A percentile compares a stretch with the other conserved stretches of the same genome.
Conservation (phyloP, 2,329 filamentous ascomycete genomes). For the Xylariales sp. region DNA sequence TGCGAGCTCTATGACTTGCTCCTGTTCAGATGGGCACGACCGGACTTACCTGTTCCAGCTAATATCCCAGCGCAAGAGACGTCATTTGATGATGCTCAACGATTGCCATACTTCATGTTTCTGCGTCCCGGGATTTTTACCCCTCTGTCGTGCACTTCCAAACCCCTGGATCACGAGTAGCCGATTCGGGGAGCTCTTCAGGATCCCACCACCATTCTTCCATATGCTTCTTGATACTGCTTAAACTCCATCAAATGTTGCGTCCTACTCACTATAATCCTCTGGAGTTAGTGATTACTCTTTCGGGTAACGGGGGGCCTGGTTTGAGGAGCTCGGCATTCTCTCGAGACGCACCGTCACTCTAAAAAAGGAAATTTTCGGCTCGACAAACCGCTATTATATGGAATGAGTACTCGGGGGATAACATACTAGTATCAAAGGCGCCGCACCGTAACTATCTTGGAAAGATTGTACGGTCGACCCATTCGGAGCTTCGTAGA, state of each 20-base stretch:
- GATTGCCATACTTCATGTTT: background rate
- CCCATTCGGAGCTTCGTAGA: no score
- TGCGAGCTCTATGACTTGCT: no score
- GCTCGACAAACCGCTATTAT: background rate
- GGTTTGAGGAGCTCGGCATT: conserved; percentile 2
- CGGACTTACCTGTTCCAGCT: background rate
- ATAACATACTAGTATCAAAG: conserved; percentile 5
- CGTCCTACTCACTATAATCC: conserved; percentile 8
- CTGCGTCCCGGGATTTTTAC: background rate
- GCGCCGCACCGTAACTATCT: no score
- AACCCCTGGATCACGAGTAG: conserved; percentile 1
- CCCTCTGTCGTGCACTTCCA: conserved; percentile 8
- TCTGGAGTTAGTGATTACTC: conserved; percentile 4
- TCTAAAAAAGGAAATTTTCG: background rate
- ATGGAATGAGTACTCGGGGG: background rate
- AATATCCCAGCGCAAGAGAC: conserved; percentile 1
- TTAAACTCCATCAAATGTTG: background rate
- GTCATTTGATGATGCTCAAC: background rate
- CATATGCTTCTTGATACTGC: conserved; percentile 9
- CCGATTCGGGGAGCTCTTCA: conserved; percentile 19
- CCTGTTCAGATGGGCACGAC: no score
- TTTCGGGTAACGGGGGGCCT: background rate
- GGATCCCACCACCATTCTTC: conserved; percentile 21
- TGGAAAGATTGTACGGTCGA: no score
- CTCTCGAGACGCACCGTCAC: background rate